A percentile compares a stretch with the other conserved stretches of the same genome.
Evolutionary conservation across 306 rosid species (phyloP).

Genomic region (Vigna unguiculata): DNA sequence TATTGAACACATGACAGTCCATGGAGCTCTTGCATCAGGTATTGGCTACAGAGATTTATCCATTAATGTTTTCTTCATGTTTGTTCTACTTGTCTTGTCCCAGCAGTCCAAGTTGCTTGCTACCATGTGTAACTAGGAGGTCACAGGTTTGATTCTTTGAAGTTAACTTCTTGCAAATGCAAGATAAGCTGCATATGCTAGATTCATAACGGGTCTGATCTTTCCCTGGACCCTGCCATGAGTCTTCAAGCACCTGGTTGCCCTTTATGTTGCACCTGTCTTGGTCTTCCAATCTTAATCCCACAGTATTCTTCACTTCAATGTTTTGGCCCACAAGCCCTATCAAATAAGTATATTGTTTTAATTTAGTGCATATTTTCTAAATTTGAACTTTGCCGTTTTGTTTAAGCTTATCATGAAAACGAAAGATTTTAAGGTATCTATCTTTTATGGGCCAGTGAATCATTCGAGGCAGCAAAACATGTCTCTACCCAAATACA

Average conservation of each 20-base stretch:
- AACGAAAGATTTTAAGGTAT: background rate
- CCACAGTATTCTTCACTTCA: background rate
- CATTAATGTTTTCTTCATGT: background rate
- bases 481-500: slow-evolving; percentile 11
- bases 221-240: background rate
- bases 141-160: background rate
- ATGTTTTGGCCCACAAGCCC: no score
- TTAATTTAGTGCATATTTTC: no score
- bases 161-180: slow-evolving; percentile 27
- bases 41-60: slow-evolving; percentile 31
- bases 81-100: slow-evolving; percentile 6
- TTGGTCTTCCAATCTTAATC: slow-evolving; percentile 19
- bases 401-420: no score
- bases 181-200: background rate
- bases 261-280: background rate
- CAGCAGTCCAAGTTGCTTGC: background rate
- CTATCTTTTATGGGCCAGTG: background rate
- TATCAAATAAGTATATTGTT: no score
- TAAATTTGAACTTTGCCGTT: no score
- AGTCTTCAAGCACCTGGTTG: background rate
- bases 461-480: slow-evolving; percentile 23
- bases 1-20: slow-evolving; percentile 70
- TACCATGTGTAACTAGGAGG: background rate
- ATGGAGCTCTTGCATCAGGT: slow-evolving; percentile 83
- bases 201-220: background rate